A percentile compares a stretch with the other conserved stretches of the same genome.
phyloP scores from a whole-genome alignment of 176 grass and related monocot species.

The Alloteropsis semialata region DNA sequence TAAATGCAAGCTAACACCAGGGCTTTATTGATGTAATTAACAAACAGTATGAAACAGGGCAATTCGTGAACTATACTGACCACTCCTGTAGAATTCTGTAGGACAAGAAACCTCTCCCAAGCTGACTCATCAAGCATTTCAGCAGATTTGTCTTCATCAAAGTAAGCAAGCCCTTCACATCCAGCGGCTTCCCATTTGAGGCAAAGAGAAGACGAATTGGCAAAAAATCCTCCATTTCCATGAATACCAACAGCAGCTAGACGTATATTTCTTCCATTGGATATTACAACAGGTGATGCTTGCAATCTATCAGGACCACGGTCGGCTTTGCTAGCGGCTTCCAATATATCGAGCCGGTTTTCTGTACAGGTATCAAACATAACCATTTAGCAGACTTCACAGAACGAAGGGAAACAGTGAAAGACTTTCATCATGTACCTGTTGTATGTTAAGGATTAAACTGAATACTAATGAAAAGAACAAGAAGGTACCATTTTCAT shows the following conservation, averaged over 20 bases:
- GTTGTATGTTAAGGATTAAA: conserved; percentile 8
- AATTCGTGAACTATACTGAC: conserved; percentile 46
- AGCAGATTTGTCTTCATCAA: conserved; percentile 39
- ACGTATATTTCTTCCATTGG: conserved; percentile 77
- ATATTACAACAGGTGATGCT: conserved; percentile 68
- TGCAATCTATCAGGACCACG: conserved; percentile 70
- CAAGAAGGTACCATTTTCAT: conserved; percentile 85
- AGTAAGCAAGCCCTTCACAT: conserved; percentile 76
- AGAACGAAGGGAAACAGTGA: neutral
- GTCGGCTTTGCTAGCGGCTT: conserved; percentile 60
- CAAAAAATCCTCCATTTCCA: conserved; percentile 64
- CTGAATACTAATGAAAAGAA: conserved; percentile 29
- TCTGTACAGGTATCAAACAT: conserved; percentile 41
- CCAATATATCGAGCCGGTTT: conserved; percentile 72
- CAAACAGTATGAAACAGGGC: conserved; percentile 4
- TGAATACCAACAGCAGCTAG: conserved; percentile 77
- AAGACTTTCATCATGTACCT: conserved; percentile 11
- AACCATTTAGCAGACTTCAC: conserved; percentile 3
- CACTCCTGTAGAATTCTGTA: conserved; percentile 90
- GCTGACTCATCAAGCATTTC: conserved; percentile 41
- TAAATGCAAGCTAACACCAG: conserved; percentile 10
- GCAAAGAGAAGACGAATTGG: conserved; percentile 91
- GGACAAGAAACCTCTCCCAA: conserved; percentile 89
- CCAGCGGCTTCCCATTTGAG: conserved; percentile 77
- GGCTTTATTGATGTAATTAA: neutral